Conservation (phyloP, 169 alveolate species). For the Eimeria praecox region DNA sequence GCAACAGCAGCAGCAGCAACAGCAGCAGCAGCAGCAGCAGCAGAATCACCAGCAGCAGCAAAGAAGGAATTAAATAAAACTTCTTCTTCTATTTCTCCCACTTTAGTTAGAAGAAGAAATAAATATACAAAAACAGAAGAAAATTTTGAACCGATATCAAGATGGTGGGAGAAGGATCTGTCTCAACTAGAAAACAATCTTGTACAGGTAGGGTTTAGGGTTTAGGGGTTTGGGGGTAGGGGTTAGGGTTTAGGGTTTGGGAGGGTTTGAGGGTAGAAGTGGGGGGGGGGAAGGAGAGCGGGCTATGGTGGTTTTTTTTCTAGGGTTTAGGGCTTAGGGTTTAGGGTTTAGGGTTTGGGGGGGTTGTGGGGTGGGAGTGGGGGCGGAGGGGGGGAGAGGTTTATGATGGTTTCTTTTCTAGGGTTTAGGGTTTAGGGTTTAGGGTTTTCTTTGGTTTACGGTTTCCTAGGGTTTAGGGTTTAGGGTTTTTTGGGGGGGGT, state of each 20-base stretch:
- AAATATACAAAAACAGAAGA: conserved; percentile 65
- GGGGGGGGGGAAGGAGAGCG: too few relatives aligned
- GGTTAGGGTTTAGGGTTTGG: too few relatives aligned
- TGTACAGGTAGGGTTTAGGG: neutral
- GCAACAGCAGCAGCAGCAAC: conserved; percentile 26
- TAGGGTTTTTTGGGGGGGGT: too few relatives aligned
- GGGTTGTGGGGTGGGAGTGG: neutral
- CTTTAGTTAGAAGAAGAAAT: neutral
- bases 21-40: neutral
- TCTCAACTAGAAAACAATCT: neutral
- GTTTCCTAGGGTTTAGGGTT: too few relatives aligned
- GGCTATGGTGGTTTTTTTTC: too few relatives aligned
- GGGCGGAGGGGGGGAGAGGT: conserved; percentile 1
- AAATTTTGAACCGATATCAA: conserved; percentile 61
- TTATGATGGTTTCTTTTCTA: too few relatives aligned
- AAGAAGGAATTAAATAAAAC: neutral
- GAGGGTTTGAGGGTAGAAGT: too few relatives aligned
- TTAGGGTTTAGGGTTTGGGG: neutral
- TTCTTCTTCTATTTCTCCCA: conserved; percentile 1
- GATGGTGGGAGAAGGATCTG: conserved; percentile 74
- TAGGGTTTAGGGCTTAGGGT: too few relatives aligned
- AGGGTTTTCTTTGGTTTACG: too few relatives aligned
- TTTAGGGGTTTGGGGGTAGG: too few relatives aligned
- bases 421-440: too few relatives aligned
- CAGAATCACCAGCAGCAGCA: too few relatives aligned